Evolutionary conservation across 2,329 filamentous ascomycete genomes (phyloP).

Genomic region (Verticillium nubilum): DNA sequence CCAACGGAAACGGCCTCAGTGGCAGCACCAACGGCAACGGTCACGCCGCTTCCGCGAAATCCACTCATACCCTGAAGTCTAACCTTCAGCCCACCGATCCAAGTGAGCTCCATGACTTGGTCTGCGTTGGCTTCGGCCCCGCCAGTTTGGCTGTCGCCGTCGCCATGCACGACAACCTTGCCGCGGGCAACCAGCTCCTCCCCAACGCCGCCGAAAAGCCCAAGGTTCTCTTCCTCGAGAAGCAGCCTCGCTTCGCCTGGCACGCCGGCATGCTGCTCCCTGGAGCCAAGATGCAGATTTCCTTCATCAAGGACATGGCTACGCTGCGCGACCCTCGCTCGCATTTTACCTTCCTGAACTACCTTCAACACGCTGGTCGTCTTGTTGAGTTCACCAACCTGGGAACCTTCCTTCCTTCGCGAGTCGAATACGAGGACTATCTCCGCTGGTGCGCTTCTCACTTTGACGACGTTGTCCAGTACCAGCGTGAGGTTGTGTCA

Average conservation of each 20-base stretch:
- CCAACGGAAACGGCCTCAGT: slow-evolving; percentile 15
- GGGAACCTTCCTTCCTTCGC: slow-evolving; percentile 78
- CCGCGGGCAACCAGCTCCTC: slow-evolving; percentile 21
- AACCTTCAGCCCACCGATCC: slow-evolving; percentile 34
- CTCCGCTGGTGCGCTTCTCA: slow-evolving; percentile 84
- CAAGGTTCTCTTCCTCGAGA: slow-evolving; percentile 82
- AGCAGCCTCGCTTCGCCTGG: slow-evolving; percentile 80
- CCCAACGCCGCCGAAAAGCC: slow-evolving; percentile 38
- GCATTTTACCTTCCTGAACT: slow-evolving; percentile 93
- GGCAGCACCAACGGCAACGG: slow-evolving; percentile 6
- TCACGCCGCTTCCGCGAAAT: slow-evolving; percentile 15
- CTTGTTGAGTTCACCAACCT: slow-evolving; percentile 89
- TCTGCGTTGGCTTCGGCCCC: slow-evolving; percentile 91
- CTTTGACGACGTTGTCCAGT: slow-evolving; percentile 69
- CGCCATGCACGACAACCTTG: slow-evolving; percentile 76
- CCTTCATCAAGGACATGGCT: slow-evolving; percentile 93
- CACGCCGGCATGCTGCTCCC: slow-evolving; percentile 93
- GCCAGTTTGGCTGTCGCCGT: slow-evolving; percentile 86
- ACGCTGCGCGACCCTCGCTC: slow-evolving; percentile 82
- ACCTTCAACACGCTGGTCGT: slow-evolving; percentile 75
- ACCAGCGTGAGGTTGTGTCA: slow-evolving; percentile 70
- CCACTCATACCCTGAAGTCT: slow-evolving; percentile 32
- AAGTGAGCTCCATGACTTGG: slow-evolving; percentile 70
- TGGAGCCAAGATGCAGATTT: slow-evolving; percentile 95
- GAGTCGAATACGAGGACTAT: slow-evolving; percentile 92